Evolutionary conservation across 805 yeast genomes (phyloP).

Genomic region (Yarrowia divulgata): DNA sequence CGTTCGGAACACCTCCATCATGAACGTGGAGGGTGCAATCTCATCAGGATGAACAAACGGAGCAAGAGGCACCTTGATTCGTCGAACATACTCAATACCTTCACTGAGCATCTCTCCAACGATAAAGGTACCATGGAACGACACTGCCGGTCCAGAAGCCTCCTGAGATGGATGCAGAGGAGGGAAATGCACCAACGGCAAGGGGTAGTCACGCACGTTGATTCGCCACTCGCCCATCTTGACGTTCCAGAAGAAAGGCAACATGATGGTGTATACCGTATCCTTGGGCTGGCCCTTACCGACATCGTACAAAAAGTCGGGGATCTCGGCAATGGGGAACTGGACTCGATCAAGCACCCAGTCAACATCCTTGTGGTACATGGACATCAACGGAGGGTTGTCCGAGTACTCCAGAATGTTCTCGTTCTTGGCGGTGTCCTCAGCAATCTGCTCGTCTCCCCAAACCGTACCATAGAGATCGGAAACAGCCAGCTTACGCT

Average conservation of each 20-base stretch:
- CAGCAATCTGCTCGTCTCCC: slow-evolving; percentile 47
- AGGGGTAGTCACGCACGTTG: slow-evolving; percentile 83
- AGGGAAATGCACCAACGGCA: slow-evolving; percentile 82
- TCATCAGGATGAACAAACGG: slow-evolving; percentile 50
- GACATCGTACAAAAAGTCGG: slow-evolving; percentile 67
- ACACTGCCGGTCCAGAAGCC: slow-evolving; percentile 50
- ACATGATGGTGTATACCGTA: slow-evolving; percentile 67
- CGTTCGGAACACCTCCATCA: slow-evolving; percentile 74
- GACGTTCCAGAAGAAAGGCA: slow-evolving; percentile 69
- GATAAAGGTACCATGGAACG: slow-evolving; percentile 67
- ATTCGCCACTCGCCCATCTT: slow-evolving; percentile 66
- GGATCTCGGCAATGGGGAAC: slow-evolving; percentile 59
- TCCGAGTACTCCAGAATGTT: slow-evolving; percentile 57
- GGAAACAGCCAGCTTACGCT: slow-evolving; percentile 52
- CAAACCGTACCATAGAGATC: slow-evolving; percentile 49
- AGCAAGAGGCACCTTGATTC: slow-evolving; percentile 67
- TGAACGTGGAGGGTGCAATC: slow-evolving; percentile 56
- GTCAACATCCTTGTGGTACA: slow-evolving; percentile 59
- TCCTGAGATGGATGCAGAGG: slow-evolving; percentile 52
- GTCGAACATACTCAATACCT: slow-evolving; percentile 62
- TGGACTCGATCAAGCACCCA: slow-evolving; percentile 59
- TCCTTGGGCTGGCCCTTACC: slow-evolving; percentile 87
- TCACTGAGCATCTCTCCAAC: slow-evolving; percentile 69
- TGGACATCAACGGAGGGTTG: slow-evolving; percentile 62
- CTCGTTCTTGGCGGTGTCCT: slow-evolving; percentile 55